Base-by-base conservation (phyloP, 495 filamentous ascomycete species). In the Talaromyces trachyspermus region DNA sequence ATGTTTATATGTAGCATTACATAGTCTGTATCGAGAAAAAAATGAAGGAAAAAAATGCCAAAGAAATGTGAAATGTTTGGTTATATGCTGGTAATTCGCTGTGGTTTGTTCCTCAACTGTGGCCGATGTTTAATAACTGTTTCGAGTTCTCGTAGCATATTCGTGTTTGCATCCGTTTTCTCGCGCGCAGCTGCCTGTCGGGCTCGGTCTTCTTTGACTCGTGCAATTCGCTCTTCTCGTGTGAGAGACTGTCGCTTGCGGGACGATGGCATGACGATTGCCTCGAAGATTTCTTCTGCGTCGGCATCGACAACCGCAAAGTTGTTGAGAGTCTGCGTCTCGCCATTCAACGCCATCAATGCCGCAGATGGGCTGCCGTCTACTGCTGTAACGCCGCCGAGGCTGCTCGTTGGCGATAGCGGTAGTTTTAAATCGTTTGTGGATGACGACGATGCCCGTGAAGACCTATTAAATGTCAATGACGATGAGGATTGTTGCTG, bases 131-230 rank as follows among this genome's bases (percentile, higher is more conserved):
- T 88, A 50, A 95, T 89, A 8, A 88, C 89, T 63, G 83, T 85
- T 63, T 95, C 85, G 52, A 98, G 70, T 60, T 98, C 92, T 56
- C 82, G 83, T 53, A 97, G 73, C 88, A 98, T 91, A 51, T 84
- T 83, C 19, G 84, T 85, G 48, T 80, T 89, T 2, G 89, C 85
- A 44, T 95, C 87, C 12, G 71, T 60, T 53, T 82, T 85, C 49
- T 89, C 87, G 41, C 80, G 74, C 12, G 76, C 67, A 35, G 77
- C 68, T 5, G 84, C 85, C 60, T 82, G 80, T 48, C 72, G 75
- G 29, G 78, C 80, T 41, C 90, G 77, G 25, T 96, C 91, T 62
- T 95, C 89, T 52, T 85, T 87, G 66, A 95, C 91, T 54, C 86
- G 91, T 12, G 76, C 73, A 48, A 97, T 80, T 19, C 92, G 80